These are phyloP conservation scores for Fusarium solani-melongenae DNA, from an alignment of 2,329 filamentous ascomycete genomes.

Conservation along the genomic window DNA sequence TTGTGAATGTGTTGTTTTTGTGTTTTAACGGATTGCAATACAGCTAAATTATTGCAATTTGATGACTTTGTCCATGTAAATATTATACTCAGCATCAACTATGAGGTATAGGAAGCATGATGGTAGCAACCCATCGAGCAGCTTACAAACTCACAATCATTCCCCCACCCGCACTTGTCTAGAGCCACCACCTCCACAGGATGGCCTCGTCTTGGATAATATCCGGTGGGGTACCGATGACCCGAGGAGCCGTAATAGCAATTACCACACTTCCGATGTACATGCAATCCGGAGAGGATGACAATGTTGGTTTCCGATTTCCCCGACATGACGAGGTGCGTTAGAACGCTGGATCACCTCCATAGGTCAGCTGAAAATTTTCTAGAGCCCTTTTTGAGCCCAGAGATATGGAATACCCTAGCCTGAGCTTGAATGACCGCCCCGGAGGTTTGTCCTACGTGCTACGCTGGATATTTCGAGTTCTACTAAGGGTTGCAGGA, in stretches of 20 bases:
- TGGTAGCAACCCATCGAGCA: neutral
- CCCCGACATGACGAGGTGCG: neutral
- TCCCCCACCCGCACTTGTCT: neutral
- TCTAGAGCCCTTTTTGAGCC: no score
- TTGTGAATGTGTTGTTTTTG: neutral
- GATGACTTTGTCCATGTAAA: neutral
- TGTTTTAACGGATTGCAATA: neutral
- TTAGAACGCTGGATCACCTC: neutral
- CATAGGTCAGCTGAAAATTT: neutral
- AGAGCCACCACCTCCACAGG: neutral
- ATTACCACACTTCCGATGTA: neutral
- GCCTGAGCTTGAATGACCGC: neutral
- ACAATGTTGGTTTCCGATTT: neutral
- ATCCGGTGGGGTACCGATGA: neutral
- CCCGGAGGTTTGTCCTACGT: neutral
- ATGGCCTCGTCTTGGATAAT: neutral
- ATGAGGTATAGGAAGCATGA: neutral
- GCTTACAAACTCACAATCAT: neutral
- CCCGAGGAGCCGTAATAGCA: neutral
- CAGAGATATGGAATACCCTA: no score
- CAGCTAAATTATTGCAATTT: neutral
- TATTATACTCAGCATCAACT: neutral
- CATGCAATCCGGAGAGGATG: neutral
- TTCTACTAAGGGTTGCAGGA: no score
- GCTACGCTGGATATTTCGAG: no score